phyloP scores from a whole-genome alignment of 805 yeast genomes.

The Kazachstania africana region DNA sequence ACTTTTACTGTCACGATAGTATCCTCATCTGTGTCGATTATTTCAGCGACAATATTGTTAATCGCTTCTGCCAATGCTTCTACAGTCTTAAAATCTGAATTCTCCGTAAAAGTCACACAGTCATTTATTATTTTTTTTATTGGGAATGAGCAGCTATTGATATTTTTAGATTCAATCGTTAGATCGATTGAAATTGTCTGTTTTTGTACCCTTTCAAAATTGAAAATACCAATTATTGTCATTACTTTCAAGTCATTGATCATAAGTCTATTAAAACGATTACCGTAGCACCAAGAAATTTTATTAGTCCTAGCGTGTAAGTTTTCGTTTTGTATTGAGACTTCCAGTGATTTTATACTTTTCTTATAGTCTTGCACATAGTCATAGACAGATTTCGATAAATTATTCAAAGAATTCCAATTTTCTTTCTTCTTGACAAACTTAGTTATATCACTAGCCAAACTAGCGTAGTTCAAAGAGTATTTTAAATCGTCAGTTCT shows the following conservation, averaged over 20 bases:
- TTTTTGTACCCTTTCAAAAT: conserved; percentile 71
- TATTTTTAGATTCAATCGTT: conserved; percentile 36
- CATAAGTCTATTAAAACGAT: conserved; percentile 11
- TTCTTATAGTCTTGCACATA: conserved; percentile 30
- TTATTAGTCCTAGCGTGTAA: conserved; percentile 25
- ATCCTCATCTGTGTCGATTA: conserved; percentile 9
- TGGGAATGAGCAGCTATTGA: too few species aligned
- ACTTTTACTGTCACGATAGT: conserved; percentile 38
- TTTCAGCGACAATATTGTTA: conserved; percentile 42
- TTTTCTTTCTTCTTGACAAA: conserved; percentile 32
- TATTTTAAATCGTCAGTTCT: conserved; percentile 66
- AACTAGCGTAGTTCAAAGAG: conserved; percentile 80
- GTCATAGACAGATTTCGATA: conserved; percentile 37
- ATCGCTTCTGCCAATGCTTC: conserved; percentile 79
- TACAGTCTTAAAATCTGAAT: conserved; percentile 78
- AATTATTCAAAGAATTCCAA: conserved; percentile 26
- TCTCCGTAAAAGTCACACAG: conserved; percentile 53
- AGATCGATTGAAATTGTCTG: conserved; percentile 62
- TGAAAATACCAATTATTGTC: conserved; percentile 87
- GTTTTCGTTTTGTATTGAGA: conserved; percentile 13
- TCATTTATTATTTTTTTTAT: conserved; percentile 35
- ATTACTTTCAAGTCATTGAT: conserved; percentile 46
- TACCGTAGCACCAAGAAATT: conserved; percentile 9
- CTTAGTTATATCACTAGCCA: conserved; percentile 52
- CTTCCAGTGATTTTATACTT: conserved; percentile 12